Conservation (phyloP, 305 asterid genomes). For the Solanum hybrid region DNA sequence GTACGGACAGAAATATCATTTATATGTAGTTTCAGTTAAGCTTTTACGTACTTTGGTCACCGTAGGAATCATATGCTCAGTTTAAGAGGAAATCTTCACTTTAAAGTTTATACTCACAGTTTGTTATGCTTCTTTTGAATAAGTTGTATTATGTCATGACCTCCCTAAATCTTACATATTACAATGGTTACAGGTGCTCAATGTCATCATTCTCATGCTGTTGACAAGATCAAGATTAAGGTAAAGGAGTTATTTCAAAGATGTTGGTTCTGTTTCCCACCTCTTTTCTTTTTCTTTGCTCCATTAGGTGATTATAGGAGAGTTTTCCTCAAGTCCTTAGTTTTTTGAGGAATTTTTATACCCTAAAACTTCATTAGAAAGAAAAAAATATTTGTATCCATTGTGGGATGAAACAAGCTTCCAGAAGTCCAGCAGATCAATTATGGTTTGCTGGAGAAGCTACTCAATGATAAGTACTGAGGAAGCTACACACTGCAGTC, state of each 20-base stretch:
- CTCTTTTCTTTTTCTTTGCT: neutral
- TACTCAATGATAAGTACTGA: neutral
- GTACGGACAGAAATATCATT: neutral
- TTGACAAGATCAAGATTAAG: constrained; percentile 43
- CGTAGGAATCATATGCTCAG: neutral
- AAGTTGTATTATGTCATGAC: neutral
- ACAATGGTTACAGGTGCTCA: constrained; percentile 46
- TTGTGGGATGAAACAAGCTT: neutral
- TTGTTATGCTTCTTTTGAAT: neutral
- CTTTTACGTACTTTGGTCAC: neutral
- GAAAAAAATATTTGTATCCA: neutral
- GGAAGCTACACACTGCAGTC: neutral
- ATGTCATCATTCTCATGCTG: constrained; percentile 28
- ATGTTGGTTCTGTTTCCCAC: neutral
- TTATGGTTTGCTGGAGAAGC: neutral
- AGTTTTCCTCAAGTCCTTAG: neutral
- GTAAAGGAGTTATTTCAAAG: constrained; percentile 24
- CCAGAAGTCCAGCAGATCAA: neutral
- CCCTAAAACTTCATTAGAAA: neutral
- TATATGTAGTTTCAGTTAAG: neutral
- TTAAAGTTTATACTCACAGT: neutral
- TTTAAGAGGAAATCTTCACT: neutral
- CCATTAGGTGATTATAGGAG: neutral
- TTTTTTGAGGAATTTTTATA: neutral
- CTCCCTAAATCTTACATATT: constrained; percentile 1